Conservation (phyloP, 257 asterid genomes). For the Haberlea rhodopensis region DNA sequence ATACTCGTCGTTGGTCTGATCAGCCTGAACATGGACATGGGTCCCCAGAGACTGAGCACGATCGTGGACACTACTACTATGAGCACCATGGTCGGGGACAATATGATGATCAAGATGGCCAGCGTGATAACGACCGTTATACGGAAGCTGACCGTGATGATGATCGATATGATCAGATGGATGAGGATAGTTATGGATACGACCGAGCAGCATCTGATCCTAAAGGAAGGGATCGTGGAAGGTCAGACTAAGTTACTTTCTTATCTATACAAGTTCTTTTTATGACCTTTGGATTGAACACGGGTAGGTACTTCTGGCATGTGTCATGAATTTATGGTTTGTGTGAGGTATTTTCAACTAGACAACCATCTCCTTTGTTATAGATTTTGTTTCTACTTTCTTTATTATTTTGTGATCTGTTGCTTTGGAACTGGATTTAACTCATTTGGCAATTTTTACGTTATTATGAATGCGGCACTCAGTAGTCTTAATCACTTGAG, state of each 20-base stretch:
- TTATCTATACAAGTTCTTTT: too few relatives aligned
- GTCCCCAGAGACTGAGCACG: too few relatives aligned
- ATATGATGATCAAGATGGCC: conserved; percentile 45
- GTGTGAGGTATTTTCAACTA: too few relatives aligned
- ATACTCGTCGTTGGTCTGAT: conserved; percentile 45
- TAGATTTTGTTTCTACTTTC: neutral
- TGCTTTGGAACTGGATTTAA: neutral
- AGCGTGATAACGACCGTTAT: conserved; percentile 54
- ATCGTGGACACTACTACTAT: too few relatives aligned
- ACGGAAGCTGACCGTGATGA: conserved; percentile 45
- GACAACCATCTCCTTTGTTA: too few relatives aligned
- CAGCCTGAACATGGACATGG: conserved; percentile 48
- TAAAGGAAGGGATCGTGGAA: conserved; percentile 47
- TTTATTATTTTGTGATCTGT: neutral
- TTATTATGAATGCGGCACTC: too few relatives aligned
- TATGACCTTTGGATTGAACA: too few relatives aligned
- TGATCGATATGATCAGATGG: conserved; percentile 78
- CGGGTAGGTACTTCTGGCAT: too few relatives aligned
- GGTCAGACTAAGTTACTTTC: too few relatives aligned
- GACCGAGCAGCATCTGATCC: conserved; percentile 55
- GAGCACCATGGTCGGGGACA: conserved; percentile 47
- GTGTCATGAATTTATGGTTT: too few relatives aligned
- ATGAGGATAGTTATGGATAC: conserved; percentile 64
- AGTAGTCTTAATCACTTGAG: too few relatives aligned
- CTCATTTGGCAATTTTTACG: too few relatives aligned